Conservation (phyloP, 2,329 filamentous ascomycete species). For the Calonectria montana region DNA sequence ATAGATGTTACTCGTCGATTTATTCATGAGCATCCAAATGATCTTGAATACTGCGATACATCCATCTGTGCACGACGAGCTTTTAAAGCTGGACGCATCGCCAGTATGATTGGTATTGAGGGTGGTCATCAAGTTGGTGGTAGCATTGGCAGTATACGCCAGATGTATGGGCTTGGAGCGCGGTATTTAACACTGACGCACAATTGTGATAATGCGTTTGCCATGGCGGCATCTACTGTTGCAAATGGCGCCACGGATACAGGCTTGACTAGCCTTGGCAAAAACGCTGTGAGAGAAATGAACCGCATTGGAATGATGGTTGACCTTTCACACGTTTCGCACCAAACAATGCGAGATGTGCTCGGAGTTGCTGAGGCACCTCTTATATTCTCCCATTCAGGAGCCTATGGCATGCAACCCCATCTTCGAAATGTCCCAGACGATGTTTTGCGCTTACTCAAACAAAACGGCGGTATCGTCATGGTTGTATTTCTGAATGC, state of each 20-base stretch:
- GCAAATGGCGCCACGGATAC: constrained; percentile 9
- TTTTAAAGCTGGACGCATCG: constrained; percentile 21
- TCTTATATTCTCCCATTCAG: constrained; percentile 48
- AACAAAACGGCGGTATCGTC: constrained; percentile 51
- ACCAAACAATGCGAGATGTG: constrained; percentile 46
- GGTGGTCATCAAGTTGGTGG: constrained; percentile 24
- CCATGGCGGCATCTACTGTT: constrained; percentile 31
- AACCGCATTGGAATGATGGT: constrained; percentile 51
- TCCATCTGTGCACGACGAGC: constrained; percentile 10
- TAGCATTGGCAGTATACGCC: constrained; percentile 25
- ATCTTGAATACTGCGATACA: constrained; percentile 26
- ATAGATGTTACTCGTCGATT: constrained; percentile 30
- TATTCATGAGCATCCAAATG: constrained; percentile 16
- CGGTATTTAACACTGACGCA: constrained; percentile 44
- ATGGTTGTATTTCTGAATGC: constrained; percentile 54
- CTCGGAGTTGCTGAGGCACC: constrained; percentile 41
- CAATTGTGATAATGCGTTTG: constrained; percentile 35
- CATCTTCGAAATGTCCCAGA: constrained; percentile 55
- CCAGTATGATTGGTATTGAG: constrained; percentile 28
- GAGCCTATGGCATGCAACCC: constrained; percentile 38
- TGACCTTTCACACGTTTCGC: constrained; percentile 46
- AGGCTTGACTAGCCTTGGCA: constrained; percentile 39
- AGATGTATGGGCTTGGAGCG: constrained; percentile 44
- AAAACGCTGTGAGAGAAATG: constrained; percentile 47
- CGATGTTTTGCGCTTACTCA: constrained; percentile 49